These are phyloP conservation scores for Bruguiera parviflora DNA, from an alignment of 345 rosid species.

Conservation along the genomic window DNA sequence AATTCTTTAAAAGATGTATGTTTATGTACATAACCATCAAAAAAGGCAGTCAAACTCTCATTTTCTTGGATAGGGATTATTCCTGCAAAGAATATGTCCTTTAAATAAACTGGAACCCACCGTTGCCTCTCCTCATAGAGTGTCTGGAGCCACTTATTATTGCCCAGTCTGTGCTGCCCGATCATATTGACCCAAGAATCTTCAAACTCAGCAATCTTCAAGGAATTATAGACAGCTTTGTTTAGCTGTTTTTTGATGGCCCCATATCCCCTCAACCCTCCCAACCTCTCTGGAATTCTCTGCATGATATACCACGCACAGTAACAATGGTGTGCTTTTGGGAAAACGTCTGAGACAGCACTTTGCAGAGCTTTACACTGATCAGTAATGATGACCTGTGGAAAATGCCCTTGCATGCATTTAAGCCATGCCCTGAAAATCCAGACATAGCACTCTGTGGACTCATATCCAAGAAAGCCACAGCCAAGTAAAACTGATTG, in stretches of 20 bases:
- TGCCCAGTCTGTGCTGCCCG: slow-evolving; percentile 24
- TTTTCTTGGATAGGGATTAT: slow-evolving; percentile 4
- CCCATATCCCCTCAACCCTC: slow-evolving; percentile 30
- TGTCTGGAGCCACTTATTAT: slow-evolving; percentile 24
- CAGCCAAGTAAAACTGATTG: slow-evolving; percentile 32
- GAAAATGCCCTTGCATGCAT: slow-evolving; percentile 22
- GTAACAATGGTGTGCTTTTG: slow-evolving; percentile 23
- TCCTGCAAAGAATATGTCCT: slow-evolving; percentile 9
- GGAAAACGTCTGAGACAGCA: slow-evolving; percentile 22
- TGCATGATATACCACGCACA: slow-evolving; percentile 28
- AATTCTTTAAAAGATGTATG: slow-evolving; percentile 17
- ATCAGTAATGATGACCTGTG: slow-evolving; percentile 27
- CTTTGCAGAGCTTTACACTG: slow-evolving; percentile 16
- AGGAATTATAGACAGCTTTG: slow-evolving; percentile 24
- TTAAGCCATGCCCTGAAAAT: slow-evolving; percentile 28
- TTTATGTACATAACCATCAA: slow-evolving; percentile 15
- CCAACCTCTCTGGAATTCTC: slow-evolving; percentile 29
- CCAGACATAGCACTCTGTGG: slow-evolving; percentile 26
- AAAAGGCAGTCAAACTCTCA: slow-evolving; percentile 9
- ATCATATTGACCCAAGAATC: slow-evolving; percentile 31
- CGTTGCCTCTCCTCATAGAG: slow-evolving; percentile 11
- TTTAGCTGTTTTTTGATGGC: slow-evolving; percentile 20
- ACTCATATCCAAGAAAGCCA: slow-evolving; percentile 31
- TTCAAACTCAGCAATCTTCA: slow-evolving; percentile 34
- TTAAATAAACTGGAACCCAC: slow-evolving; percentile 14